These are phyloP conservation scores for Beauveria rudraprayagi DNA, from an alignment of 2,329 filamentous ascomycete species.

Conservation along the genomic window DNA sequence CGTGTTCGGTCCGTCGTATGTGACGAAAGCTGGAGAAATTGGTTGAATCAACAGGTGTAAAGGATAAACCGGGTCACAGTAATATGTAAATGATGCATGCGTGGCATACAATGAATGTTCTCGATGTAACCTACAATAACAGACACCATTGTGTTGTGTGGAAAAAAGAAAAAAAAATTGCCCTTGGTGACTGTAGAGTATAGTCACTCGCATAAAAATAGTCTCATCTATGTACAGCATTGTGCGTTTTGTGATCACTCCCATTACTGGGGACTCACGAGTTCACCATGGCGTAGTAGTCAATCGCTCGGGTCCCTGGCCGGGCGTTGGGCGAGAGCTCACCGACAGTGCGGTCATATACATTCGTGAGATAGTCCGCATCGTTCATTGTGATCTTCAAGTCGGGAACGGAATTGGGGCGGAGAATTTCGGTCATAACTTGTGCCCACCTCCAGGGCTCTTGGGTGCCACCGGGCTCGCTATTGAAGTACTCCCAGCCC, in stretches of 20 bases:
- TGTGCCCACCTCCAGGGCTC: conserved; percentile 70
- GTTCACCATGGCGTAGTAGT: conserved; percentile 11
- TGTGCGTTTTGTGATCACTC: not conserved
- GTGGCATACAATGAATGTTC: not conserved
- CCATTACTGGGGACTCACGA: not conserved
- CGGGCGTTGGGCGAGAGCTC: not conserved
- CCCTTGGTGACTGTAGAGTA: not conserved
- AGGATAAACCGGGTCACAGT: not conserved
- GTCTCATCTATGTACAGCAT: not conserved
- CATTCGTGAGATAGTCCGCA: conserved; percentile 10
- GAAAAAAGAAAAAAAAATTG: too few relatives aligned
- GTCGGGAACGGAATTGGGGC: conserved; percentile 15
- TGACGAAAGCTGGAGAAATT: conserved; percentile 36
- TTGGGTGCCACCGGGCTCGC: conserved; percentile 48
- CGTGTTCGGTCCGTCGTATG: conserved; percentile 41
- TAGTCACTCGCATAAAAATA: not conserved
- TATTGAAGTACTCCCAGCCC: conserved; percentile 91
- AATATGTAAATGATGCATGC: too few relatives aligned
- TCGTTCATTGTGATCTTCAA: conserved; percentile 11
- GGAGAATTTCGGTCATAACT: conserved; percentile 42
- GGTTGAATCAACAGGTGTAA: conserved; percentile 26
- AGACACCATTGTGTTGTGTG: not conserved
- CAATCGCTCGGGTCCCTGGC: not conserved
- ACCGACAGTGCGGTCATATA: conserved; percentile 9
- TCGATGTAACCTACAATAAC: too few relatives aligned